Percentiles rank a stretch among this genome's conserved stretches.
Evolutionary conservation across 495 filamentous ascomycete species (phyloP).

Genomic region (Talaromyces nanjingensis): DNA sequence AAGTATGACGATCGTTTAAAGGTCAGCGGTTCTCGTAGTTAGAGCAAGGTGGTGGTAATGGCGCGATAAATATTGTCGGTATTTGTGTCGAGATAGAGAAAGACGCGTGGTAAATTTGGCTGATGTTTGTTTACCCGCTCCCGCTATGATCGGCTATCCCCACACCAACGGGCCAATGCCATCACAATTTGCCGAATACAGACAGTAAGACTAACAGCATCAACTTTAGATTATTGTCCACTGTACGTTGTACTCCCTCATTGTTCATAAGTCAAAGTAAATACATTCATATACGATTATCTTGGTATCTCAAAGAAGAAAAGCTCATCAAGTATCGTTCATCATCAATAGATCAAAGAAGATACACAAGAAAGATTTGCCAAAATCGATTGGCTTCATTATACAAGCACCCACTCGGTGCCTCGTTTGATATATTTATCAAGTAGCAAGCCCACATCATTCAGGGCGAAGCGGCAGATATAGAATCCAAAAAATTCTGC

Average conservation of each 20-base stretch:
- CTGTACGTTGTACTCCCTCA: not conserved
- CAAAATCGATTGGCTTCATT: conserved; percentile 9
- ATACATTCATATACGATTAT: conserved; percentile 6
- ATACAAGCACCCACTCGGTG: conserved; percentile 83
- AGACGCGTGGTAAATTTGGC: not conserved
- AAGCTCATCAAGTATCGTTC: conserved; percentile 13
- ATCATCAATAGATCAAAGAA: conserved; percentile 18
- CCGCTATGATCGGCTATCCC: not conserved
- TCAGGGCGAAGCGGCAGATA: conserved; percentile 84
- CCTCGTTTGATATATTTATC: conserved; percentile 97
- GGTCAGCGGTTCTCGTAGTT: not conserved
- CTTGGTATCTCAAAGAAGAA: conserved; percentile 29
- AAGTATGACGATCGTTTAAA: not conserved
- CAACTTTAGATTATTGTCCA: too few species aligned
- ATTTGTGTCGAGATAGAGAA: not conserved
- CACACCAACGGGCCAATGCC: not conserved
- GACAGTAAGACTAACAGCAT: not conserved
- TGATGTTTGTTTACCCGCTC: not conserved
- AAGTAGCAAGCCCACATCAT: conserved; percentile 77
- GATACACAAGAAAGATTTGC: conserved; percentile 13
- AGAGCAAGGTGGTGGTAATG: not conserved
- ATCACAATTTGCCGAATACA: not conserved
- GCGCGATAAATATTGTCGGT: not conserved
- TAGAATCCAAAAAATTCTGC: conserved; percentile 98
- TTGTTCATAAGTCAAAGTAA: not conserved